Evolutionary conservation across 164 flowering plant species (phyloP).

Genomic region (Aristolochia californica): DNA sequence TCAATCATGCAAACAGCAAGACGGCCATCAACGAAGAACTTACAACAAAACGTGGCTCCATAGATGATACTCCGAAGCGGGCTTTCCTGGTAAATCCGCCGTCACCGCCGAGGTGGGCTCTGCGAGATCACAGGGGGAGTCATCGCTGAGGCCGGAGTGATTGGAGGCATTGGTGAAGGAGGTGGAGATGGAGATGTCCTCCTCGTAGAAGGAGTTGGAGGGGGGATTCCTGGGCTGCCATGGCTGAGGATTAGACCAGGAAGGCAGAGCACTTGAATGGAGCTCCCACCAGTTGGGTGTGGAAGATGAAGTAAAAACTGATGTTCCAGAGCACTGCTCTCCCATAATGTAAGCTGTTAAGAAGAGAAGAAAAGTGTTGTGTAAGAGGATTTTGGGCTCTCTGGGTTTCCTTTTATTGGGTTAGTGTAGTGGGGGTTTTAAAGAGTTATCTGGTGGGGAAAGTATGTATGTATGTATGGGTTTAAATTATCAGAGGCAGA

Average conservation of each 20-base stretch:
- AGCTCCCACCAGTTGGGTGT: constrained; percentile 38
- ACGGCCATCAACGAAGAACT: constrained; percentile 13
- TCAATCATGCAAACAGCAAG: constrained; percentile 6
- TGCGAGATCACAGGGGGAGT: constrained; percentile 26
- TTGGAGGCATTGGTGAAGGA: constrained; percentile 44
- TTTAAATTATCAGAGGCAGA: constrained; percentile 25
- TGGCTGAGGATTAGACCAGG: constrained; percentile 19
- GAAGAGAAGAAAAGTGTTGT: too few relatives aligned
- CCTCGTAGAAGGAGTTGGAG: constrained; percentile 39
- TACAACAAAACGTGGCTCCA: constrained; percentile 52
- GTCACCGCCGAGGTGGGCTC: constrained; percentile 19
- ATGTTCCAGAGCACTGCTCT: constrained; percentile 34
- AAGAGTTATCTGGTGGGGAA: constrained; percentile 24
- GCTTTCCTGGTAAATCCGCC: constrained; percentile 23
- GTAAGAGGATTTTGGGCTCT: neutral
- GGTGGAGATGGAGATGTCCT: constrained; percentile 43
- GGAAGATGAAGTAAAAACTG: constrained; percentile 34
- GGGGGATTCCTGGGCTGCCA: constrained; percentile 33
- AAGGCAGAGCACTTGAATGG: constrained; percentile 25
- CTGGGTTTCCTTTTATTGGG: constrained; percentile 6
- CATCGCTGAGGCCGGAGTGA: constrained; percentile 30
- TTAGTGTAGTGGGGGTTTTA: constrained; percentile 15
- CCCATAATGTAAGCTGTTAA: constrained; percentile 25
- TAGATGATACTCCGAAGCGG: constrained; percentile 26
- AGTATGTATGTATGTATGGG: constrained; percentile 17